Evolutionary conservation across 2,329 filamentous ascomycete species (phyloP).

Genomic region (Albophoma yamanashiensis): DNA sequence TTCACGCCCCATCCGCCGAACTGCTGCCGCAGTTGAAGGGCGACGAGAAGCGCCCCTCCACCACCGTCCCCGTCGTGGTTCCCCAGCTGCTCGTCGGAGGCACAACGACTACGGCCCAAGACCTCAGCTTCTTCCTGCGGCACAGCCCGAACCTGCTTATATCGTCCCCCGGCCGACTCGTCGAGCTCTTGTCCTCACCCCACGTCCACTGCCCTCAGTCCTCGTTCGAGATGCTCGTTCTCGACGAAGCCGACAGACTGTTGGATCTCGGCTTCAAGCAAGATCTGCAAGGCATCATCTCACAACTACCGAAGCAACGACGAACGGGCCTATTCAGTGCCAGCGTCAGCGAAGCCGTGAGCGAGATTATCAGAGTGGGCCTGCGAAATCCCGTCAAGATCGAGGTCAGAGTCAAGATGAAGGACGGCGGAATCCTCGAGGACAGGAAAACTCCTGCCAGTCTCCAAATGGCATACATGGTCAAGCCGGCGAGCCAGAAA

Average conservation of each 20-base stretch:
- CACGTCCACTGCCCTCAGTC: slow-evolving; percentile 83
- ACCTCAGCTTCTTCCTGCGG: slow-evolving; percentile 75
- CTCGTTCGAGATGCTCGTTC: slow-evolving; percentile 81
- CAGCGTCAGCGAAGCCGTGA: slow-evolving; percentile 89
- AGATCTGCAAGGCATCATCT: slow-evolving; percentile 77
- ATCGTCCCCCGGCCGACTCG: slow-evolving; percentile 78
- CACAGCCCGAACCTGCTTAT: slow-evolving; percentile 82
- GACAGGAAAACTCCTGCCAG: slow-evolving; percentile 86
- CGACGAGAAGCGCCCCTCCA: slow-evolving; percentile 43
- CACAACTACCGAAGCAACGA: slow-evolving; percentile 79
- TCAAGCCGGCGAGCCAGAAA: slow-evolving; percentile 68
- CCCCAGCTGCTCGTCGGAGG: slow-evolving; percentile 86
- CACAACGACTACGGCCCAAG: slow-evolving; percentile 67
- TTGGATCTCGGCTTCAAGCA: slow-evolving; percentile 91
- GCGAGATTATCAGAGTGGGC: slow-evolving; percentile 85
- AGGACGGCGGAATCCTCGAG: slow-evolving; percentile 54
- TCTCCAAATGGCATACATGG: slow-evolving; percentile 80
- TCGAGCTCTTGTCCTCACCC: slow-evolving; percentile 76
- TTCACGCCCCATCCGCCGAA: slow-evolving; percentile 71
- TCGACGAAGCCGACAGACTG: slow-evolving; percentile 90
- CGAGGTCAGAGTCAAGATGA: slow-evolving; percentile 77
- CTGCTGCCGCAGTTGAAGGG: slow-evolving; percentile 42
- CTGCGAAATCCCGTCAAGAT: slow-evolving; percentile 92
- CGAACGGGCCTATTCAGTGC: slow-evolving; percentile 91
- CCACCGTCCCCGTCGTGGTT: slow-evolving; percentile 46